A percentile compares a stretch with the other conserved stretches of the same genome.
These are phyloP conservation scores for Quercus alba DNA, from an alignment of 306 rosid species.

Conservation along the genomic window DNA sequence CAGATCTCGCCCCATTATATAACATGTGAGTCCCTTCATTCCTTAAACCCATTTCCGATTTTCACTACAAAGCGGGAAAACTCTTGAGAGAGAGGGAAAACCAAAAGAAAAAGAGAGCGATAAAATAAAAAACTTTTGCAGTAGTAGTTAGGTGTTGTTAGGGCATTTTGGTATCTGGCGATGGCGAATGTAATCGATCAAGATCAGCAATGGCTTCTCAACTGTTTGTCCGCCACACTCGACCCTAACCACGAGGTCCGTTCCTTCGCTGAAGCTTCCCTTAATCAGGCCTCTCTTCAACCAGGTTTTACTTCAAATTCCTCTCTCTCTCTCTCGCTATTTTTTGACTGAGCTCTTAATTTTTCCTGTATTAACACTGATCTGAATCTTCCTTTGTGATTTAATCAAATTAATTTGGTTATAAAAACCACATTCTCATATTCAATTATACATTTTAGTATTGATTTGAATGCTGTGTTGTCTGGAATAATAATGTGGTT, in stretches of 20 bases:
- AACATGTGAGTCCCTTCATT: too few relatives aligned
- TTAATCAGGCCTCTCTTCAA: constrained; percentile 83
- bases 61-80: too few relatives aligned
- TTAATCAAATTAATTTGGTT: background rate
- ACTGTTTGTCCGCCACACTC: constrained; percentile 86
- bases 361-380: background rate
- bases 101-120: too few relatives aligned
- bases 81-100: too few relatives aligned
- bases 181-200: constrained; percentile 66
- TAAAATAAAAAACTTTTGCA: too few relatives aligned
- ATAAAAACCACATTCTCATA: background rate
- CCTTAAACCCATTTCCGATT: too few relatives aligned
- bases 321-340: background rate
- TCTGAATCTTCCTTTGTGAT: background rate
- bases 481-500: background rate
- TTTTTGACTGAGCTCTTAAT: background rate
- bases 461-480: too few relatives aligned
- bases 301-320: constrained; percentile 50
- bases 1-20: too few relatives aligned
- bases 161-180: background rate
- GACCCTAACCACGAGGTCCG: constrained; percentile 90
- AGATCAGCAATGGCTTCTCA: constrained; percentile 92
- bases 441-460: too few relatives aligned
- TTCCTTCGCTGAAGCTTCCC: constrained; percentile 84
- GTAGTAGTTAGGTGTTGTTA: background rate